These are phyloP conservation scores for Aquanectria penicillioides DNA, from an alignment of 2,329 filamentous ascomycete species.

Conservation along the genomic window DNA sequence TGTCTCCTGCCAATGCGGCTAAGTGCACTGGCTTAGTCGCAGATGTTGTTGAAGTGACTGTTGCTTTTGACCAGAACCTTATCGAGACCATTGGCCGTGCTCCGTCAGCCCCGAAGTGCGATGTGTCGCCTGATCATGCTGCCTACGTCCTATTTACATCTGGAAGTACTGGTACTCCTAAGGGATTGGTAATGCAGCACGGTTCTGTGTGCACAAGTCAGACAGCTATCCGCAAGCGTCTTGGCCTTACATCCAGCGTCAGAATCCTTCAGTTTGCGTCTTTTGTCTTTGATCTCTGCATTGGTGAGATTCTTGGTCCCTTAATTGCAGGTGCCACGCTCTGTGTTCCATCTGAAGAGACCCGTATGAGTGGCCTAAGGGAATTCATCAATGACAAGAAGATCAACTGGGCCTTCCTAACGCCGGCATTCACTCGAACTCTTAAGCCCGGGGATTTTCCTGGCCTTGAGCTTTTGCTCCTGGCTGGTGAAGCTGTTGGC, in stretches of 20 bases:
- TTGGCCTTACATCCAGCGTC: constrained; percentile 5
- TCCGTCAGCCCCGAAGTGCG: neutral
- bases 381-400: neutral
- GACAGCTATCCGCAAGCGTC: constrained; percentile 1
- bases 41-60: neutral
- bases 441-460: neutral
- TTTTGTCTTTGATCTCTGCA: constrained; percentile 9
- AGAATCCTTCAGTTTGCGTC: constrained; percentile 20
- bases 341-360: constrained; percentile 16
- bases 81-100: neutral
- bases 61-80: neutral
- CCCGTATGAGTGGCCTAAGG: constrained; percentile 5
- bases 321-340: constrained; percentile 19
- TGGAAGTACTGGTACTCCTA: constrained; percentile 37
- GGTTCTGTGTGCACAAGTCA: constrained; percentile 23
- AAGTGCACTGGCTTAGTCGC: neutral
- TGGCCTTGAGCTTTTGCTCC: constrained; percentile 7
- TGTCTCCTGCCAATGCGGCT: neutral
- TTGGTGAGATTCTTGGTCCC: constrained; percentile 12
- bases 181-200: constrained; percentile 36
- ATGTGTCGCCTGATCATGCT: neutral
- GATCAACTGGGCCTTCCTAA: constrained; percentile 8
- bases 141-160: constrained; percentile 41
- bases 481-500: constrained; percentile 25
- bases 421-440: constrained; percentile 1